phyloP scores from a whole-genome alignment of 1,139 yeast species.

The Hansenula anomala region DNA sequence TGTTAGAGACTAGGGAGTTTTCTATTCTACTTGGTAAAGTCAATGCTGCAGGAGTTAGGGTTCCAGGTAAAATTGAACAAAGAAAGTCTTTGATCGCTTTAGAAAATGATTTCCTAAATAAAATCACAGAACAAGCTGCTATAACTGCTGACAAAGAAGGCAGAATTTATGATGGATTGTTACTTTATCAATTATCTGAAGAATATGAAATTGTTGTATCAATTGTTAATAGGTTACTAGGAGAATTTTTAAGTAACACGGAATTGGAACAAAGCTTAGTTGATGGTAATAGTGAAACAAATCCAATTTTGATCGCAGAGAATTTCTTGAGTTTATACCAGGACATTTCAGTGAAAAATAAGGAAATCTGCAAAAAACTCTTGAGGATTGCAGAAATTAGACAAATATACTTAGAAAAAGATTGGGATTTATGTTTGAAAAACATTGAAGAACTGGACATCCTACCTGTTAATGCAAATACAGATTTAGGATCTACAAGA shows the following conservation, averaged over 20 bases:
- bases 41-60: slow-evolving; percentile 64
- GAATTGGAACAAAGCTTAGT: slow-evolving; percentile 63
- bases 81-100: slow-evolving; percentile 67
- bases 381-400: slow-evolving; percentile 67
- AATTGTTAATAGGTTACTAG: slow-evolving; percentile 70
- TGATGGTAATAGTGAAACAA: slow-evolving; percentile 33
- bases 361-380: slow-evolving; percentile 61
- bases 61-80: slow-evolving; percentile 81
- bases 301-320: slow-evolving; percentile 49
- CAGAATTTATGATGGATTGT: slow-evolving; percentile 77
- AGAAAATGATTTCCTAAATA: slow-evolving; percentile 49
- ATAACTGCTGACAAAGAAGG: slow-evolving; percentile 90
- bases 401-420: slow-evolving; percentile 49
- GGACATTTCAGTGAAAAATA: slow-evolving; percentile 43
- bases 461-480: slow-evolving; percentile 49
- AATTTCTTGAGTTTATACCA: slow-evolving; percentile 48
- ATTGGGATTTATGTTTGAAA: slow-evolving; percentile 59
- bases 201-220: slow-evolving; percentile 83
- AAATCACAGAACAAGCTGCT: slow-evolving; percentile 83
- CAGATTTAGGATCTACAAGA: slow-evolving; percentile 30
- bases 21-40: slow-evolving; percentile 76
- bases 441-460: slow-evolving; percentile 57
- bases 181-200: slow-evolving; percentile 82
- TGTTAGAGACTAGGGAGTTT: slow-evolving; percentile 83
- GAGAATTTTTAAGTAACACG: slow-evolving; percentile 72